phyloP scores from a whole-genome alignment of 2,329 filamentous ascomycete genomes.

The Lecanicillium sp. region DNA sequence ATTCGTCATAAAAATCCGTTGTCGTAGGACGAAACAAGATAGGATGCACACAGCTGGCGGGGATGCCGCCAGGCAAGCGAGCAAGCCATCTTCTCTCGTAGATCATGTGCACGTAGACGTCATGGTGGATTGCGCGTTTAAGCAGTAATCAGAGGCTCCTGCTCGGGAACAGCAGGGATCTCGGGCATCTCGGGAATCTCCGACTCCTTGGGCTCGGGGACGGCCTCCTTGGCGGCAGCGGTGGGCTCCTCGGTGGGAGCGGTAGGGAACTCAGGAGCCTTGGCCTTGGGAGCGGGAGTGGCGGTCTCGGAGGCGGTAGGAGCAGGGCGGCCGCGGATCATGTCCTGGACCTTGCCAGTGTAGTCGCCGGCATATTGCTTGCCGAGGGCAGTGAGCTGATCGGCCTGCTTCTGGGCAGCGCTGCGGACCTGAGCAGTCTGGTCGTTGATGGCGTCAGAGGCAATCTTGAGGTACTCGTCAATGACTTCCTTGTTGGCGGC shows the following conservation, averaged over 20 bases:
- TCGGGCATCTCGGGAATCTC: constrained; percentile 15
- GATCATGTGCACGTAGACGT: constrained; percentile 14
- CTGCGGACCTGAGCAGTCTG: constrained; percentile 58
- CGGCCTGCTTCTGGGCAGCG: constrained; percentile 58
- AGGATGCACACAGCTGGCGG: not conserved
- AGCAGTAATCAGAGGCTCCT: constrained; percentile 21
- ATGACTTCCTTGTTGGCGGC: constrained; percentile 64
- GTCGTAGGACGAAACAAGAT: constrained; percentile 10
- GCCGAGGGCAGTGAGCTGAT: constrained; percentile 55
- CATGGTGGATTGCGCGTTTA: constrained; percentile 12
- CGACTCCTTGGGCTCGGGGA: not conserved
- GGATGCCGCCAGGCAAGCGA: not conserved
- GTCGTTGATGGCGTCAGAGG: constrained; percentile 50
- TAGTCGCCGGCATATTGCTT: constrained; percentile 66
- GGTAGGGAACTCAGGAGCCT: constrained; percentile 29
- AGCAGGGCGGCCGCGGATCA: constrained; percentile 47
- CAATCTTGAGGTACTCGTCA: constrained; percentile 55
- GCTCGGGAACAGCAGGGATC: constrained; percentile 23
- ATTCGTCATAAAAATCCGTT: constrained; percentile 13
- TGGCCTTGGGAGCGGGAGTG: constrained; percentile 20
- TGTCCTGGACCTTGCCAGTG: constrained; percentile 59
- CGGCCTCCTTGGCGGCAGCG: constrained; percentile 19
- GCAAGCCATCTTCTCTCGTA: not conserved
- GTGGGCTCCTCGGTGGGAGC: constrained; percentile 33
- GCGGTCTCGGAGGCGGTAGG: constrained; percentile 31